Base-by-base conservation (phyloP, 352 stramenopile species). In the Globisporangium lucens region DNA sequence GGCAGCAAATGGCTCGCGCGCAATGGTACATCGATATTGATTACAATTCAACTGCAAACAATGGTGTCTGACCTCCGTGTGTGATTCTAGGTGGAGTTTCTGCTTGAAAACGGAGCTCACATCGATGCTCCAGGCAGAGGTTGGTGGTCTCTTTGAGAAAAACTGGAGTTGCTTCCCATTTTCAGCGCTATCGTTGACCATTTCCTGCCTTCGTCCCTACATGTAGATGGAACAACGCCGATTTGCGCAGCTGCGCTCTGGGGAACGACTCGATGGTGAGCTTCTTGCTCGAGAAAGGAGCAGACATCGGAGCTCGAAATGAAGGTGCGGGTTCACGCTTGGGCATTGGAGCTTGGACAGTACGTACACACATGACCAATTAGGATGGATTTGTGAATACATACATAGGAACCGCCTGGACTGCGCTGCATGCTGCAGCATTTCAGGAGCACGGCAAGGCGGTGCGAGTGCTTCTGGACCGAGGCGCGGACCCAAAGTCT, bases 361-460 rank as follows among this genome's bases (percentile, higher is more conserved):
- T 46, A 20, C 13, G 6, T 20, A 12, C 38, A 46, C 6, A 12
- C 38, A 46, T 46, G 10, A 30, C 24, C 30, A 57, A 57, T 36
- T 27, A 22, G 17, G 4, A 20, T 15, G 27, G 7, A 24, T 6
- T 22, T 24, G 30, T 55, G 24, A 56, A 17, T 46, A 70, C 20
- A 30, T 30, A 90, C 20, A 30, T 30, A 90, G 80, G 83, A 2
- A 91, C 81, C 0, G 76, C 72, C 5, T 91, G 83, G 79, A 91
- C 83, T 60, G 79, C 79, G n/a, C 56, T 89, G 38, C 80, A 90
- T 56, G 82, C 82, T 3, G 80, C 82, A 36, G 75, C 81, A 3
- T 91, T 89, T 62, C 81, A 89, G 74, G 81, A 89, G 27, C 83
- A 91, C 33, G 80, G 81, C 10, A 85, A 89, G 56, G 77, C 87